Percentiles rank a stretch among this genome's conserved stretches.
phyloP scores from a whole-genome alignment of 495 filamentous ascomycete genomes.

The Aspergillus carlsbadensis region DNA sequence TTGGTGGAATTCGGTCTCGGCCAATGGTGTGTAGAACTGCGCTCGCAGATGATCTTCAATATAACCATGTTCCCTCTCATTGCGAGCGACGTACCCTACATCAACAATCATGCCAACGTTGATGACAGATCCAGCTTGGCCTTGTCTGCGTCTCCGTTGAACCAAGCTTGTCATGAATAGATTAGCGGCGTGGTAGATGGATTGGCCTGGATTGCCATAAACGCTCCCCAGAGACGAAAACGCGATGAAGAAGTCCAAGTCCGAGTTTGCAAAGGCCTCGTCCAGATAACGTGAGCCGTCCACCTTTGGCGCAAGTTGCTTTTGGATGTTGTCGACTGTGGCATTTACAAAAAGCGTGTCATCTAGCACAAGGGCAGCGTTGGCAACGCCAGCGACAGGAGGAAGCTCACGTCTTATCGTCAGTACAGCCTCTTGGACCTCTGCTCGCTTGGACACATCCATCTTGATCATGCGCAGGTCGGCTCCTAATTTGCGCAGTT shows the following conservation, averaged over 20 bases:
- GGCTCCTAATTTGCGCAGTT: too few relatives aligned
- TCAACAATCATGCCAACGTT: conserved; percentile 7
- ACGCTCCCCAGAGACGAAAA: conserved; percentile 7
- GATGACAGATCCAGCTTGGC: conserved; percentile 4
- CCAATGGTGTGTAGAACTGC: too few relatives aligned
- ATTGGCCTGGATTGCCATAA: conserved; percentile 7
- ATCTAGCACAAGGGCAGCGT: conserved; percentile 9
- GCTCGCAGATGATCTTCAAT: too few relatives aligned
- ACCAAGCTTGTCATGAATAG: conserved; percentile 2
- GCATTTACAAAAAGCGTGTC: conserved; percentile 1
- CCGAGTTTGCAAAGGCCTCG: neutral
- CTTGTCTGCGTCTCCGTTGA: conserved; percentile 2
- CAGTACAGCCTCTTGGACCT: too few relatives aligned
- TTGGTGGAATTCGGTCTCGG: too few relatives aligned
- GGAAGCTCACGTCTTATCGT: too few relatives aligned
- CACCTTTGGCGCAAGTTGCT: neutral
- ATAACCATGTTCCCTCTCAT: neutral
- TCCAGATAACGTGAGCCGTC: conserved; percentile 8
- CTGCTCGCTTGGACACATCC: neutral
- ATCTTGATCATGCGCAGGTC: conserved; percentile 39
- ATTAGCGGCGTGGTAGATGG: conserved; percentile 3
- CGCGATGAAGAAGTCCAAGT: conserved; percentile 18
- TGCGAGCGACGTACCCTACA: conserved; percentile 1
- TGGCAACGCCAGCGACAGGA: conserved; percentile 13
- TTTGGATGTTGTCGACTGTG: neutral